Base-by-base conservation (phyloP, 164 flowering plant genomes). In the Taxillus chinensis region DNA sequence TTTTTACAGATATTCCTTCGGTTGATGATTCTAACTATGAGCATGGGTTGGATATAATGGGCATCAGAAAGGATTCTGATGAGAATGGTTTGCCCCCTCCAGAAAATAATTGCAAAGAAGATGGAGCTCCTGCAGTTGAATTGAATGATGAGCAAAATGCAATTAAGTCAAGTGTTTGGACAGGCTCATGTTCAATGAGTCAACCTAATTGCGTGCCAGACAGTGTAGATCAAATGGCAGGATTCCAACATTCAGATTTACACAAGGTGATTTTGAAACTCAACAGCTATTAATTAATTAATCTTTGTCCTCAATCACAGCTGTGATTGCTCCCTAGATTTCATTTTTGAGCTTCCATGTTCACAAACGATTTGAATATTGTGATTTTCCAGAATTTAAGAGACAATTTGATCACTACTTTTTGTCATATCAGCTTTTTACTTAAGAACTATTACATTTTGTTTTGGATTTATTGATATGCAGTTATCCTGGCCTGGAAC, bases 41-140 rank as follows among this genome's bases (percentile, higher is more conserved):
- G 72, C 79, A 80, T 64, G 86, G 77, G 59, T 60, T 82, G 70
- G 82, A 90, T 60, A 70, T 77, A 69, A 86, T 90, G 89, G 85
- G 83, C 78, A 85, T 86, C 17, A 62, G 62, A 40, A 91, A 86
- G 65, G 74, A 74, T 48, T 55, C 72, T 46, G 63, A 27, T 39
- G 3, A 68, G 49, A 71, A 62, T 54, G 39, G 60, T 38, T 73
- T 70, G 68, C 77, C 45, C 13, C 65, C 79, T 48, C 13, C 75
- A 40, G 81, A 74, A 66, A 67, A 63, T 49, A 64, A 46, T 10
- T 68, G 64, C 15, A 64, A 45, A 17, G 73, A 58, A 63, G 80
- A 80, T 64, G 60, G 37, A 41, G 59, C 77, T 55, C 68, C 49
- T 49, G 39, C 57, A 7, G 49, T 11, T 55, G 71, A 66, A 57